Evolutionary conservation across 345 rosid species (phyloP), one percentile per base, ranked within the genome.

Genomic region (Dipteronia sinensis): DNA sequence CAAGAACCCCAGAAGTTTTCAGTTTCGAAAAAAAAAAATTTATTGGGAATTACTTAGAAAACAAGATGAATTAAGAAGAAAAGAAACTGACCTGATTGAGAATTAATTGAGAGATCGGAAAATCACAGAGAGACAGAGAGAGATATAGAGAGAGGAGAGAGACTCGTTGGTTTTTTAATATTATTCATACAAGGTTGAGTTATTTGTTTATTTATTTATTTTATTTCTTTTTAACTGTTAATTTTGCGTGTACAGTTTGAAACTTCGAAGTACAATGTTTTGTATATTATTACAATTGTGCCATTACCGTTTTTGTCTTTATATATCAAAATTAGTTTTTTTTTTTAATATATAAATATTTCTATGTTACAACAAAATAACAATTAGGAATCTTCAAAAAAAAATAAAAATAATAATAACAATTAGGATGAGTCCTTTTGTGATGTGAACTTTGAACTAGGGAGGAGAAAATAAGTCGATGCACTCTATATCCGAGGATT

Each of bases 101-200:
- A 47, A 40, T 63, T 74, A 74, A 63, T 69, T 59, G 73, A 62
- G 51, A 34, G 70, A 69, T 72, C 25, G 77, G 67, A 64, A 77
- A 77, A 83, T 53, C 49, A 31, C 29, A 70, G 1, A 11, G 23
- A 64, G 22, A 67, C 19, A 62, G 40, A 47, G 61, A 70, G n/a
- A 49, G 77, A 77, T 42, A 66, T 10, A 46, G 27, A 62, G 71
- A 63, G 19, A 70, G 25, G 27, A 61, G 71, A 27, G 61, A 79
- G 56, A 27, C 51, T 46, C 13, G 40, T 34, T 47, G 64, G 7
- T 46, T 31, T n/a, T 49, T 63, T 12, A 23, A 44, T 29, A 27
- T 58, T 63, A 70, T 71, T 16, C 13, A 47, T 31, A 66, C 17
- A 38, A 10, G 1, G 15, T 2, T 1, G 6, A 31, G 25, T 27